phyloP scores from a whole-genome alignment of 108 stramenopile species.

The Mayamaea pseudoterrestris region DNA sequence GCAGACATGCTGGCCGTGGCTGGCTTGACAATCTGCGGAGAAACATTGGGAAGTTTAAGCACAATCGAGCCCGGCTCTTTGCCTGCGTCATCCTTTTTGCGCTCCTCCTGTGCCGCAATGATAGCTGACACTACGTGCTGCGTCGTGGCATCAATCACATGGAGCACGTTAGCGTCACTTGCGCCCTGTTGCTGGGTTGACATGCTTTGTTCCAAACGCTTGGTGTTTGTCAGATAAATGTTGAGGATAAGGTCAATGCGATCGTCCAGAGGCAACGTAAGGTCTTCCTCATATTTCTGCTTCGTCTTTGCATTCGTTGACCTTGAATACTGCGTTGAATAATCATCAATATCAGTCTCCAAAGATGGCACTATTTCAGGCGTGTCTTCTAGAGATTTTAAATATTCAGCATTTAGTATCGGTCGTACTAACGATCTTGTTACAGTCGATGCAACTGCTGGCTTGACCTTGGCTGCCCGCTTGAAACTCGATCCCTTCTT shows the following conservation, averaged over 20 bases:
- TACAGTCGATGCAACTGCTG: no score
- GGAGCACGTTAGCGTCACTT: constrained; percentile 20
- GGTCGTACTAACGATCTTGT: no score
- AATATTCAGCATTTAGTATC: no score
- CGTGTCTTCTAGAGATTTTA: constrained; percentile 7
- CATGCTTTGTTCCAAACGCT: constrained; percentile 52
- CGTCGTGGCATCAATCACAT: constrained; percentile 36
- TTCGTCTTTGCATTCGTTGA: no score
- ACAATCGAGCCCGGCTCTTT: no score
- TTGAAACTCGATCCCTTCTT: constrained; percentile 7
- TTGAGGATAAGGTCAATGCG: constrained; percentile 58
- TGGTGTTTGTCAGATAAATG: constrained; percentile 28
- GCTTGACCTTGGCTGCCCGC: not conserved
- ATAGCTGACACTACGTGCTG: constrained; percentile 36
- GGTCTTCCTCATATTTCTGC: not conserved
- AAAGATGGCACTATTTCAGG: not conserved
- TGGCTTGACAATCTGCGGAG: no score
- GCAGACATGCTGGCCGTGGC: no score
- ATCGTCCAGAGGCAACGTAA: constrained; percentile 34
- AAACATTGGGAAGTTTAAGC: no score
- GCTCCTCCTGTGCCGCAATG: constrained; percentile 33
- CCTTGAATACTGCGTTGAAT: no score
- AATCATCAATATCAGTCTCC: constrained; percentile 3
- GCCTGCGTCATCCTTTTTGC: no score
- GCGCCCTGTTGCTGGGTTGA: constrained; percentile 43